A percentile compares a stretch with the other conserved stretches of the same genome.
These are phyloP conservation scores for Colletotrichum tamarilloi DNA, from an alignment of 2,329 filamentous ascomycete genomes.

Conservation along the genomic window DNA sequence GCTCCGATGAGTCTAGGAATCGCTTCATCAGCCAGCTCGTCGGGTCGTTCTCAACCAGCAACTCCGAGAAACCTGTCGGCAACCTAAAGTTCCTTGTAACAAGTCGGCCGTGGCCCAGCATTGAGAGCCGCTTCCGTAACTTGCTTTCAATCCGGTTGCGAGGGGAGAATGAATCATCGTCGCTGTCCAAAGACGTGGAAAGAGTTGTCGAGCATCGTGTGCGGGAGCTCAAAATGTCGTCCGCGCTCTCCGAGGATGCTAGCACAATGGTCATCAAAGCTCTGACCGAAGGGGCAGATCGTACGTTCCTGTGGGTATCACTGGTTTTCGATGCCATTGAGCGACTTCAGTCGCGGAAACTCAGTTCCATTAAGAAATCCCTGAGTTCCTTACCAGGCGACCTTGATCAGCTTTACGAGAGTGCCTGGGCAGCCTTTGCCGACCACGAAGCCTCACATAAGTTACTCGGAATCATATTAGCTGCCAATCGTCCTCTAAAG, in stretches of 20 bases:
- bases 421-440: not conserved
- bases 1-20: not conserved
- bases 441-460: not conserved
- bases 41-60: not conserved
- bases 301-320: conserved; percentile 16
- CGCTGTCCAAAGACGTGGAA: conserved; percentile 2
- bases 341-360: conserved; percentile 7
- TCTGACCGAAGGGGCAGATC: not conserved
- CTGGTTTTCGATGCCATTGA: conserved; percentile 18
- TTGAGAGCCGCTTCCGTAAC: not conserved
- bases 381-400: not conserved
- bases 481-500: not conserved
- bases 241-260: not conserved
- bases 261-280: not conserved
- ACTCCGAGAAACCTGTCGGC: not conserved
- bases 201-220: not conserved
- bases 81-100: conserved; percentile 15
- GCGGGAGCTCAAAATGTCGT: not conserved
- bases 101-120: conserved; percentile 19
- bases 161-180: conserved; percentile 18
- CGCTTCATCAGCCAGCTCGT: not conserved
- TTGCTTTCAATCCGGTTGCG: conserved; percentile 7
- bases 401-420: conserved; percentile 24
- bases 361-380: not conserved
- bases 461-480: conserved; percentile 12